Conservation (phyloP, 345 rosid species). For the Camelina laxa region DNA sequence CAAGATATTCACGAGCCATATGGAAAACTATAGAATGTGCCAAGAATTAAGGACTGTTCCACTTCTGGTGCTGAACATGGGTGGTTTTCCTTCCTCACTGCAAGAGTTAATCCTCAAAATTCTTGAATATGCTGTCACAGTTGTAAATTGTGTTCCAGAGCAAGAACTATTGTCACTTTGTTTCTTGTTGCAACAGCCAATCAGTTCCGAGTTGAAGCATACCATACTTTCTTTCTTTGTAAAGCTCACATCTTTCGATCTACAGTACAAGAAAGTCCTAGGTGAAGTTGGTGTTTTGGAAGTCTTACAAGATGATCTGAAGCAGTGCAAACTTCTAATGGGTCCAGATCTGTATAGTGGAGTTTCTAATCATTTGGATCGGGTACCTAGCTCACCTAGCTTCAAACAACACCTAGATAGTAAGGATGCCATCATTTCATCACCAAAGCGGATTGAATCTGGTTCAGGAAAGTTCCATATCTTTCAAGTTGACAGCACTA, state of each 20-base stretch:
- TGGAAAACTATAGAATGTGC: conserved; percentile 86
- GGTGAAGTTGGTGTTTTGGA: conserved; percentile 94
- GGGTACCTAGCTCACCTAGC: conserved; percentile 69
- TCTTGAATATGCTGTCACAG: conserved; percentile 97
- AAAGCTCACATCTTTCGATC: conserved; percentile 92
- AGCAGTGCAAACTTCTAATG: conserved; percentile 82
- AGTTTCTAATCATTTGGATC: conserved; percentile 55
- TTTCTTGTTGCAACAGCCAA: conserved; percentile 93
- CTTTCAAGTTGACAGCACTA: conserved; percentile 80
- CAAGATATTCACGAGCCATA: conserved; percentile 90
- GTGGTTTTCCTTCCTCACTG: conserved; percentile 79
- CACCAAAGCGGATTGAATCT: conserved; percentile 84
- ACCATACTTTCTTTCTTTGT: conserved; percentile 89
- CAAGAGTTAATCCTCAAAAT: conserved; percentile 93
- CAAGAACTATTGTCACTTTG: conserved; percentile 94
- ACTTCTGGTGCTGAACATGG: conserved; percentile 88
- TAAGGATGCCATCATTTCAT: conserved; percentile 80
- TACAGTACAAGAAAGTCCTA: conserved; percentile 90
- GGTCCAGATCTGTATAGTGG: conserved; percentile 60
- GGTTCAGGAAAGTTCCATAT: conserved; percentile 70
- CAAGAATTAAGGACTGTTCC: conserved; percentile 92
- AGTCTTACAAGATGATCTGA: conserved; percentile 85
- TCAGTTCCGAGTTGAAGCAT: conserved; percentile 79
- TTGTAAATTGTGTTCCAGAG: conserved; percentile 96
- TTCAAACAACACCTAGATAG: conserved; percentile 79